A percentile compares a stretch with the other conserved stretches of the same genome.
Evolutionary conservation across 192 early-diverging fungal species (phyloP).

Genomic region (Coemansia sp.): DNA sequence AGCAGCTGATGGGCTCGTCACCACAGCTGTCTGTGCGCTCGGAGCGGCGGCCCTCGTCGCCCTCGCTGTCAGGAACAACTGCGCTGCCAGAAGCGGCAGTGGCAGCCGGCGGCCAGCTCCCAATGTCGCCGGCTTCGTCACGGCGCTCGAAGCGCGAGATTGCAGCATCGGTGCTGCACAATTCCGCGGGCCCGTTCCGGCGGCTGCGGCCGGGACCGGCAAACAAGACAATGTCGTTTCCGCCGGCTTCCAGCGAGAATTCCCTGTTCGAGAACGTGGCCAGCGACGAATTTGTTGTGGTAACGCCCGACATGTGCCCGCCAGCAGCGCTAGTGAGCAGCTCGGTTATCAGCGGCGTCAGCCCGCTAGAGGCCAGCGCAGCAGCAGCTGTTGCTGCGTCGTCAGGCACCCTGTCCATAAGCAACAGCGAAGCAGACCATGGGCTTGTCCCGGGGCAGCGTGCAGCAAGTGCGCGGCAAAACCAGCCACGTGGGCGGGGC

Average conservation of each 20-base stretch:
- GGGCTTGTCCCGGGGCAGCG: constrained; percentile 5
- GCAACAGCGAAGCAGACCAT: not conserved
- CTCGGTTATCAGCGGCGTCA: constrained; percentile 52
- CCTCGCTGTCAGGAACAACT: not conserved
- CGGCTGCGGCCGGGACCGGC: constrained; percentile 30
- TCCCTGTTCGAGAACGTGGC: constrained; percentile 7
- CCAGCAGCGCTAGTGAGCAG: constrained; percentile 46
- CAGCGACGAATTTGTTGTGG: constrained; percentile 48
- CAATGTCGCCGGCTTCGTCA: constrained; percentile 23
- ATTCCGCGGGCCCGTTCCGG: constrained; percentile 42
- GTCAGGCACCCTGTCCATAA: constrained; percentile 5
- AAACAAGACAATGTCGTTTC: constrained; percentile 44
- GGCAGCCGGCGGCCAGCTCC: not conserved
- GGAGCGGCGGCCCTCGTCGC: constrained; percentile 7
- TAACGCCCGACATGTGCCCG: constrained; percentile 52
- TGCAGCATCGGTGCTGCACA: constrained; percentile 44
- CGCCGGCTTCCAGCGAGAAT: constrained; percentile 24
- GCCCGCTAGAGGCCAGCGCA: constrained; percentile 20
- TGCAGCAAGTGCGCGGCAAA: constrained; percentile 7
- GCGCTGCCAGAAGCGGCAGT: constrained; percentile 3
- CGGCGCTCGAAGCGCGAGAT: constrained; percentile 45
- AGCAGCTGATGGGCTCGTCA: constrained; percentile 46
- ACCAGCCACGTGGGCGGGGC: constrained; percentile 7
- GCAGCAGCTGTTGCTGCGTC: constrained; percentile 20
- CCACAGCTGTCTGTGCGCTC: constrained; percentile 17